Evolutionary conservation across 352 stramenopile species (phyloP).

Genomic region (Phytophthora uliginosa): DNA sequence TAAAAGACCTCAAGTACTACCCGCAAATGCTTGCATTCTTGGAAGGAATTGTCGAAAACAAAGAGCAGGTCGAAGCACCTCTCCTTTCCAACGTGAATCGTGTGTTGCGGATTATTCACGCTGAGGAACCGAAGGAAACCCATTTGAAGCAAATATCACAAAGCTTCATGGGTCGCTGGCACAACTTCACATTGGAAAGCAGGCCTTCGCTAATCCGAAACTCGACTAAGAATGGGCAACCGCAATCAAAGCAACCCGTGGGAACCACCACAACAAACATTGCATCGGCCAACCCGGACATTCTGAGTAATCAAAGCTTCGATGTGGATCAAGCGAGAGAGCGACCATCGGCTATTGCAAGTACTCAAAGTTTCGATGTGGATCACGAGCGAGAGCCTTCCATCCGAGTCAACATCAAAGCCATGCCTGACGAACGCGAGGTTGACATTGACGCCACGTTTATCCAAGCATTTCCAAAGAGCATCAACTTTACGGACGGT

Average conservation of each 20-base stretch:
- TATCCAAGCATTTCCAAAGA: conserved; percentile 60
- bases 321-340: conserved; percentile 69
- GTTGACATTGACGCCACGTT: conserved; percentile 42
- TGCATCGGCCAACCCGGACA: conserved; percentile 14
- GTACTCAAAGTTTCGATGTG: conserved; percentile 64
- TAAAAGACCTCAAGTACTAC: conserved; percentile 81
- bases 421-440: conserved; percentile 59
- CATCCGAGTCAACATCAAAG: conserved; percentile 64
- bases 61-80: conserved; percentile 51
- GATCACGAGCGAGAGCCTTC: conserved; percentile 54
- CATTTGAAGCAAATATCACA: conserved; percentile 58
- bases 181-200: conserved; percentile 78
- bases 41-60: conserved; percentile 61
- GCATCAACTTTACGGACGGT: conserved; percentile 76
- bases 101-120: conserved; percentile 76
- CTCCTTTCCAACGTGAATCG: conserved; percentile 82
- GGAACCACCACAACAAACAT: conserved; percentile 16
- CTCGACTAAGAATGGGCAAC: conserved; percentile 28
- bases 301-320: conserved; percentile 52
- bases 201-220: conserved; percentile 37
- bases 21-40: conserved; percentile 67
- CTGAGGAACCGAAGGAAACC: conserved; percentile 63
- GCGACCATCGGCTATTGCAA: conserved; percentile 16
- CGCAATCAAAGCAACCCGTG: conserved; percentile 28
- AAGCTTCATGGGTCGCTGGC: conserved; percentile 82